A percentile compares a stretch with the other conserved stretches of the same genome.
Evolutionary conservation across 2,329 filamentous ascomycete species (phyloP).

Genomic region (Fusarium anthophilum): DNA sequence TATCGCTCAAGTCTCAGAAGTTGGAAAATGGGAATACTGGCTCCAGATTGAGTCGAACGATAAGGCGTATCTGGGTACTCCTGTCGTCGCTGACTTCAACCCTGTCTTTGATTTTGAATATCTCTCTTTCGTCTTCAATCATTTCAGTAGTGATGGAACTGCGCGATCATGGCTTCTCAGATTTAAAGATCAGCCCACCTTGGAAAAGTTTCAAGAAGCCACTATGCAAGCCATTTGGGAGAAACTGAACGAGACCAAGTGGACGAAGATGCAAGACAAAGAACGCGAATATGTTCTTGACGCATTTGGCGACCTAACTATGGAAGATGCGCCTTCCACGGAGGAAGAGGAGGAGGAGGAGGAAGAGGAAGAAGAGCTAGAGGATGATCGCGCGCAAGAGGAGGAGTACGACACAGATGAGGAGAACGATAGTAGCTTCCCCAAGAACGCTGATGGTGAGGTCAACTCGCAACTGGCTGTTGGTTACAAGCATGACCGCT

Average conservation of each 20-base stretch:
- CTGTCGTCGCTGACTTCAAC: constrained; percentile 90
- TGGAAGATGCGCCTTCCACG: constrained; percentile 75
- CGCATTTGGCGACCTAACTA: constrained; percentile 91
- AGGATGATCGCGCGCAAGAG: constrained; percentile 72
- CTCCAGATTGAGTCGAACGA: constrained; percentile 81
- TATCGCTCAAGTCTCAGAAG: constrained; percentile 82
- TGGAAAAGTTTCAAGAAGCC: constrained; percentile 91
- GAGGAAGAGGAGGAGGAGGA: constrained; percentile 60
- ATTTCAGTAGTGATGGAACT: constrained; percentile 86
- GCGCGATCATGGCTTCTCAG: constrained; percentile 96
- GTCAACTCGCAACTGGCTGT: constrained; percentile 95
- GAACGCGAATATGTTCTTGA: constrained; percentile 95
- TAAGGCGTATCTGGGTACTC: constrained; percentile 86
- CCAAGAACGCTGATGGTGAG: constrained; percentile 78
- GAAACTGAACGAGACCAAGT: constrained; percentile 92
- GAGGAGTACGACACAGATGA: constrained; percentile 77
- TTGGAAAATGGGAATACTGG: constrained; percentile 96
- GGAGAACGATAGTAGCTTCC: constrained; percentile 77
- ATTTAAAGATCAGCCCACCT: constrained; percentile 83
- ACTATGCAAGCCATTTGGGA: constrained; percentile 98
- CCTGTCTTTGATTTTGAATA: constrained; percentile 99
- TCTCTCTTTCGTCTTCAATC: constrained; percentile 99
- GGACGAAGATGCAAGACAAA: constrained; percentile 90
- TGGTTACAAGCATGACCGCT: constrained; percentile 95
- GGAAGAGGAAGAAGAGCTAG: constrained; percentile 64